Base-by-base conservation (phyloP, 2,329 filamentous ascomycete species). In the Mycosphaerella sp. region DNA sequence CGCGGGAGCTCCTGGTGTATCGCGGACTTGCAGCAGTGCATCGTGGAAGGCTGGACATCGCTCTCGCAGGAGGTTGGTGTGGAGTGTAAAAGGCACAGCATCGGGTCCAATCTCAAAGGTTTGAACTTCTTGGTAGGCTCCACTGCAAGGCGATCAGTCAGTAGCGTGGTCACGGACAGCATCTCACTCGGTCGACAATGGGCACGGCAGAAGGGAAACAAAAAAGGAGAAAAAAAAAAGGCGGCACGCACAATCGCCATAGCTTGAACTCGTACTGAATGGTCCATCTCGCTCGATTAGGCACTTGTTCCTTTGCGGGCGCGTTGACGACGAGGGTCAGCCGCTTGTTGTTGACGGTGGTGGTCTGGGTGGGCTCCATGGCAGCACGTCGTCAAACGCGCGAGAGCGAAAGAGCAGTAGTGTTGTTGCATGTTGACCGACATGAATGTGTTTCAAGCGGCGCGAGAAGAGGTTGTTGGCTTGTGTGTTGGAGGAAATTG, bases 251-350 rank as follows among this genome's bases (percentile, higher is more conserved):
- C 48, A 43, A 50, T 26, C 48, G 39, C 48, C 48, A 50, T 5
- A 50, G 39, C 29, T 44, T 43, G 29, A 50, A 50, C 48, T 50
- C 48, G 42, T 50, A 50, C 11, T 50, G 48, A 7, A 50, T 50
- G 9, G 48, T 50, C 48, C 48, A 50, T 26, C 48, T 21, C 11
- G 48, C 44, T 7, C 31, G 29, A 23, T 50, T 43, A 26, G 40
- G 39, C 11, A 43, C 48, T 23, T 29, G 43, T 21, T 50, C 26
- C 6, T 40, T 39, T 6, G 29, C n/a, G 2, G 48, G 29, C 11
- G 40, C 39, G 40, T 50, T 50, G 39, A 50, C 42, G 29, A 50
- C 48, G 3, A 50, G 48, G 12, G 48, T 50, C n/a, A 50, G 40
- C n/a, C 40, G 48, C 48, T 50, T 50, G 48, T 50, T 50, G 40